A percentile compares a stretch with the other conserved stretches of the same genome.
phyloP scores from a whole-genome alignment of 2,329 filamentous ascomycete genomes.

The Chrysoporthe austroafricana region DNA sequence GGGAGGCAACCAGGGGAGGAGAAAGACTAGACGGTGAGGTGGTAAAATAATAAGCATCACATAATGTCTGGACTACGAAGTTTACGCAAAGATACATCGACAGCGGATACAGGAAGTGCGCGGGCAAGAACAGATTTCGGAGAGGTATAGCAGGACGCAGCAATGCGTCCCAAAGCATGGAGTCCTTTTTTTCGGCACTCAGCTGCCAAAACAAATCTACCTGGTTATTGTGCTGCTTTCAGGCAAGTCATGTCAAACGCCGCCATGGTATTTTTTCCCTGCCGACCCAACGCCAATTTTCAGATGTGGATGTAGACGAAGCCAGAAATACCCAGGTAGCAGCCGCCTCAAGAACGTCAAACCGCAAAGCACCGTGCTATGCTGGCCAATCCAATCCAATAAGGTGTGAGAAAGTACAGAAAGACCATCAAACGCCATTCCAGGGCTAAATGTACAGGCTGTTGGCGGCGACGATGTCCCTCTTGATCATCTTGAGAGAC shows the following conservation, averaged over 20 bases:
- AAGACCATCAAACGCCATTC: not conserved
- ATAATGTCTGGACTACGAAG: not conserved
- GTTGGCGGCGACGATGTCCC: constrained; percentile 94
- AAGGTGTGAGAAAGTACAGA: not conserved
- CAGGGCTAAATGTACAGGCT: constrained; percentile 78
- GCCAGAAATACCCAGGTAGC: not conserved
- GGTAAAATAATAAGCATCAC: not conserved
- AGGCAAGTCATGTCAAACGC: constrained; percentile 14
- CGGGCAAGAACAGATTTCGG: not conserved
- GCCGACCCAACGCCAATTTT: constrained; percentile 11
- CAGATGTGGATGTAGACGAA: not conserved
- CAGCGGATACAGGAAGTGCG: not conserved
- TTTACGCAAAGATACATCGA: not conserved
- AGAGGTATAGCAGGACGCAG: constrained; percentile 3
- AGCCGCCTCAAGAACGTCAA: not conserved
- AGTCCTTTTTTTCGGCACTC: constrained; percentile 6
- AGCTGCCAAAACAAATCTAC: constrained; percentile 12
- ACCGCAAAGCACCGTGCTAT: not conserved
- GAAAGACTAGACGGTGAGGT: not conserved
- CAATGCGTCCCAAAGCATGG: not conserved
- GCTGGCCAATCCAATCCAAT: not conserved
- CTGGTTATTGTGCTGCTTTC: not conserved
- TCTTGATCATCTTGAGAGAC: constrained; percentile 80
- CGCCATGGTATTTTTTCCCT: constrained; percentile 25
- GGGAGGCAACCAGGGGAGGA: too few species aligned